Percentiles rank a stretch among this genome's conserved stretches.
phyloP scores from a whole-genome alignment of 768 basidiomycete species.

The Psilocybe subaeruginosa region DNA sequence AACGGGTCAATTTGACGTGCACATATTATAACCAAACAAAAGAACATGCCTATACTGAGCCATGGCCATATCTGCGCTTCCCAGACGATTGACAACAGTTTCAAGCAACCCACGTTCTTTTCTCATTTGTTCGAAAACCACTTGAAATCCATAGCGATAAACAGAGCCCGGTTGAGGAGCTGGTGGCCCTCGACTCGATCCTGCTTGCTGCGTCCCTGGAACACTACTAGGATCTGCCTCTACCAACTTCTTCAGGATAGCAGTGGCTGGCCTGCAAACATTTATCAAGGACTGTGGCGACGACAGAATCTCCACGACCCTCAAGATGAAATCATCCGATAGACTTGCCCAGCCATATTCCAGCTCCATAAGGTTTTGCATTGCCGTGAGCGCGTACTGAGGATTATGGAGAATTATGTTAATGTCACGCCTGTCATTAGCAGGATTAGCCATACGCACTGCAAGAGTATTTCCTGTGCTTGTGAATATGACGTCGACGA shows the following conservation, averaged over 20 bases:
- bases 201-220: constrained; percentile 57
- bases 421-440: constrained; percentile 2
- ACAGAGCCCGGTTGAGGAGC: constrained; percentile 66
- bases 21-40: background rate
- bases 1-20: constrained; percentile 14
- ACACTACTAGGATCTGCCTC: constrained; percentile 80
- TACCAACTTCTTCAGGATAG: constrained; percentile 87
- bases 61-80: constrained; percentile 85
- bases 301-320: constrained; percentile 78
- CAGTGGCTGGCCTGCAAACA: constrained; percentile 88
- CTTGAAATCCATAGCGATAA: constrained; percentile 82
- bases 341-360: constrained; percentile 84
- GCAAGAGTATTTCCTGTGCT: constrained; percentile 85
- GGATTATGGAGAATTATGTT: background rate
- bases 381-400: constrained; percentile 82
- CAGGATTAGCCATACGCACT: constrained; percentile 42
- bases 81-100: constrained; percentile 79
- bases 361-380: constrained; percentile 89
- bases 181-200: constrained; percentile 62
- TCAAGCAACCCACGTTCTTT: constrained; percentile 72
- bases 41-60: constrained; percentile 72
- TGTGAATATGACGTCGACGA: constrained; percentile 69
- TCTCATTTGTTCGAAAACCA: constrained; percentile 83
- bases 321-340: constrained; percentile 71
- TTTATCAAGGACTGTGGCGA: constrained; percentile 82